Base-by-base conservation (phyloP, 1,139 yeast genomes). In the Candida anutae region DNA sequence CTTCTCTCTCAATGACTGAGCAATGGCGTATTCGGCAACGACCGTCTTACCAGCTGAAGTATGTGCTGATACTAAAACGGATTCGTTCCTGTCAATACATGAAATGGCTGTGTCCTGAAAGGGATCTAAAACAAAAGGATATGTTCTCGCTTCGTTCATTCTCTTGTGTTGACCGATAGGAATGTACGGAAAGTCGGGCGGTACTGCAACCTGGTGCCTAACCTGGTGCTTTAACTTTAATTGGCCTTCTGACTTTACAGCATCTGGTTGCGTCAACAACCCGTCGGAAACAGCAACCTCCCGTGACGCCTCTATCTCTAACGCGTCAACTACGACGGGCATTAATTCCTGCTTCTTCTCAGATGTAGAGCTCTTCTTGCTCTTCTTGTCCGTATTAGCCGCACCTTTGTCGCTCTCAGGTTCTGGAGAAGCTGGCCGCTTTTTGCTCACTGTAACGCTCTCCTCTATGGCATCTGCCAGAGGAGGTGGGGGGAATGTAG, bases 41-140 rank as follows among this genome's bases (percentile, higher is more conserved):
- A 93, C 99, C 0, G 99, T 90, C 51, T 90, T 90, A 61, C 99
- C 99, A 5, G 98, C 98, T 17, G 97, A 88, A 0, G 98, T 88
- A 49, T 90, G 99, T 0, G 99, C 99, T 15, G 97, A 88, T 3
- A 90, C 97, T 43, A 90, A 69, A 6, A 90, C 99, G n/a, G 95
- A 81, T 52, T 90, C 97, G 38, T 82, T 77, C 46, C 95, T 73
- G 50, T 90, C 97, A 37, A 90, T 81, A 55, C 95, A 90, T 23
- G 94, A 85, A 32, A 90, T 78, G 6, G 98, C 87, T 22, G 94
- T 90, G 39, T 90, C 94, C 56, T 90, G 99, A 64, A 90, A 90
- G 20, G 95, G 94, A 65, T 90, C 99, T 37, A 90, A 69, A 3
- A 77, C 74, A 55, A 90, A 90, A 0, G 97, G 97, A 58, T 93